Conservation (phyloP, 1,284 basidiomycete species). For the Rugosomyces carneus region DNA sequence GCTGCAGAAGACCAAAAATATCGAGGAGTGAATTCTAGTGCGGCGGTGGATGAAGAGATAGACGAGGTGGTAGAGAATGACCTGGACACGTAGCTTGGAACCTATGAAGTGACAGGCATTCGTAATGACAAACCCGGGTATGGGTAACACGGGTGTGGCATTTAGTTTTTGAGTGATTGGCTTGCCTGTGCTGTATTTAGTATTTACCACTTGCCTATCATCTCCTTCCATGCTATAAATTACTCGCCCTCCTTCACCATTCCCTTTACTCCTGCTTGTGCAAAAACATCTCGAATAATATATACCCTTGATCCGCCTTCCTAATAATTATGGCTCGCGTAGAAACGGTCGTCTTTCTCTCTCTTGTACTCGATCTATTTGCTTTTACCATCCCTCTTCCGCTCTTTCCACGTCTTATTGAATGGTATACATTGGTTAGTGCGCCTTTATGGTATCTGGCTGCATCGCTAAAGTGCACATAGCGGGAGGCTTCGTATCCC, state of each 20-base stretch:
- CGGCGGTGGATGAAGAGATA: conserved; percentile 21
- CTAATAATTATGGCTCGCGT: conserved; percentile 50
- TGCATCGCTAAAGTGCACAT: neutral
- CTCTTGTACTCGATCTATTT: conserved; percentile 81
- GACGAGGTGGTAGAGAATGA: conserved; percentile 8
- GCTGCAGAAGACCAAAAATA: conserved; percentile 82
- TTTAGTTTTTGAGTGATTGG: neutral
- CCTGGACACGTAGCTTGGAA: neutral
- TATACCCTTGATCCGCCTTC: neutral
- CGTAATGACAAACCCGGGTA: neutral
- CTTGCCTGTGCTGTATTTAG: neutral
- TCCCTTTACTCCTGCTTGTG: neutral
- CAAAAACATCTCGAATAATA: neutral
- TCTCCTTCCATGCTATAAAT: conserved; percentile 7
- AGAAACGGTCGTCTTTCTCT: conserved; percentile 75
- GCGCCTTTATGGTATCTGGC: neutral
- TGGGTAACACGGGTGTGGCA: neutral
- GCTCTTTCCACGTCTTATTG: conserved; percentile 82
- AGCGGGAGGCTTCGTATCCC: conserved; percentile 69
- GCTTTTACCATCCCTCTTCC: conserved; percentile 95
- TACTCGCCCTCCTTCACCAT: neutral
- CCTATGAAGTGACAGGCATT: neutral
- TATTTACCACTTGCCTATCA: neutral
- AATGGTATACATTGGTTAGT: conserved; percentile 79
- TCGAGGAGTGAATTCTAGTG: conserved; percentile 40